Evolutionary conservation across 306 rosid genomes (phyloP).

Genomic region (Citrullus mucosospermus): DNA sequence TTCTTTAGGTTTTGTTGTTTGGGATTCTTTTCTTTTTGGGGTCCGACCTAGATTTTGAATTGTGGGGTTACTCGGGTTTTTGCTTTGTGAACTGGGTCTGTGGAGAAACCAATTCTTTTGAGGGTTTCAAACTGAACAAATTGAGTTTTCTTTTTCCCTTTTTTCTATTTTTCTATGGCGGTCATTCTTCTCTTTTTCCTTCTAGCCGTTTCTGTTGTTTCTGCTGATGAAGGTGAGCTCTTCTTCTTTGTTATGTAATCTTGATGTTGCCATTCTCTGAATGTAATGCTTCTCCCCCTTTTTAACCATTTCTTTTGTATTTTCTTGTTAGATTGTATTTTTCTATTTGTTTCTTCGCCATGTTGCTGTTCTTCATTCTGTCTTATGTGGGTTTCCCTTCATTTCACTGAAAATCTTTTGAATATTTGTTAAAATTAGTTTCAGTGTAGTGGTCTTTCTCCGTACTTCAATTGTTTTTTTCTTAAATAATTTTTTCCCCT

Average conservation of each 20-base stretch:
- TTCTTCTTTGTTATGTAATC: conserved; percentile 1
- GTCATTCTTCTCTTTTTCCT: conserved; percentile 27
- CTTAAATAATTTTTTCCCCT: not conserved
- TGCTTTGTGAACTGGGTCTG: not conserved
- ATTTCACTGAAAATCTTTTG: not conserved
- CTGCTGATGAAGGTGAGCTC: conserved; percentile 38
- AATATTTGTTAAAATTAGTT: not conserved
- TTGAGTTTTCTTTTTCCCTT: not conserved
- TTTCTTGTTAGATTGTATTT: not conserved
- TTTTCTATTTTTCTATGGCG: conserved; percentile 22
- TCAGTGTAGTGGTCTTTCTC: not conserved
- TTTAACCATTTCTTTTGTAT: not conserved
- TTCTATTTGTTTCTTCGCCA: not conserved
- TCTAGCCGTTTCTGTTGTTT: conserved; percentile 28
- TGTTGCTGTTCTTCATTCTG: not conserved
- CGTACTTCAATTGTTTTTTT: not conserved
- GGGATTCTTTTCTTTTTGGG: not conserved
- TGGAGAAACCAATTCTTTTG: not conserved
- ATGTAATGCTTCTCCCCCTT: not conserved
- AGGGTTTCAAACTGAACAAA: not conserved
- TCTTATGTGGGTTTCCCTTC: not conserved
- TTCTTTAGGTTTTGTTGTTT: not conserved
- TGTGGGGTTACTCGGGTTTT: not conserved
- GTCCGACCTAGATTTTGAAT: conserved; percentile 5
- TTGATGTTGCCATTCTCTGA: not conserved